Conservation (phyloP, 108 stramenopile species). For the Cyclotella cryptica region DNA sequence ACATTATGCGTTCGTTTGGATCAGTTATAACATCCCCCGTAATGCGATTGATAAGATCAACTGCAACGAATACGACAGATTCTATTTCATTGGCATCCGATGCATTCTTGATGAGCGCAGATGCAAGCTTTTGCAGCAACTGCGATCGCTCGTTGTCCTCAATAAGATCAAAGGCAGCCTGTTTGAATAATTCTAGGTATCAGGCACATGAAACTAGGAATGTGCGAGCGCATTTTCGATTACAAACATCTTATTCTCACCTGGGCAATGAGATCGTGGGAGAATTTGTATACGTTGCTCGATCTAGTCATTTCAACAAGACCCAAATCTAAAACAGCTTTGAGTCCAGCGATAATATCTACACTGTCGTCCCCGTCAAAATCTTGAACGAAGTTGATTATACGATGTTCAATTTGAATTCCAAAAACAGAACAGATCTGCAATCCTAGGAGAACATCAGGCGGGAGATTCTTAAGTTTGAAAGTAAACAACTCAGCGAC, state of each 20-base stretch:
- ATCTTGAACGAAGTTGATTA: conserved; percentile 26
- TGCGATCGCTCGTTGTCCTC: background rate
- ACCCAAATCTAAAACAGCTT: conserved; percentile 10
- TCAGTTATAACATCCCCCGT: background rate
- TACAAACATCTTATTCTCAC: background rate
- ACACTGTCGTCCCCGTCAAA: conserved; percentile 20
- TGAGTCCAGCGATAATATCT: conserved; percentile 21
- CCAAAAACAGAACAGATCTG: conserved; percentile 37
- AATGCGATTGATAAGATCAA: conserved; percentile 24
- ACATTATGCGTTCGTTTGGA: conserved; percentile 6
- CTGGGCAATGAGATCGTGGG: conserved; percentile 35
- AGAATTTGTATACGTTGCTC: conserved; percentile 11
- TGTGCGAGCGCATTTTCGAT: too few species aligned
- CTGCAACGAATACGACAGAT: conserved; percentile 16
- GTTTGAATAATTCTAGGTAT: too few species aligned
- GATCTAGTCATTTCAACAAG: conserved; percentile 15
- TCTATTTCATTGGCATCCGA: conserved; percentile 14
- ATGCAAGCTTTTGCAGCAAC: conserved; percentile 13
- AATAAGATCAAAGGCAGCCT: conserved; percentile 19
- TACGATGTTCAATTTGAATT: conserved; percentile 18
- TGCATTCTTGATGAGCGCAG: conserved; percentile 27
- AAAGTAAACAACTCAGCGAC: too few species aligned
- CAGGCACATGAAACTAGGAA: too few species aligned
- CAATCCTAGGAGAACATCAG: conserved; percentile 19
- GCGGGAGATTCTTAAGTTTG: conserved; percentile 28